Evolutionary conservation across 768 basidiomycete species (phyloP), one percentile per base, ranked within the genome.

Genomic region (Lentinula sp.): DNA sequence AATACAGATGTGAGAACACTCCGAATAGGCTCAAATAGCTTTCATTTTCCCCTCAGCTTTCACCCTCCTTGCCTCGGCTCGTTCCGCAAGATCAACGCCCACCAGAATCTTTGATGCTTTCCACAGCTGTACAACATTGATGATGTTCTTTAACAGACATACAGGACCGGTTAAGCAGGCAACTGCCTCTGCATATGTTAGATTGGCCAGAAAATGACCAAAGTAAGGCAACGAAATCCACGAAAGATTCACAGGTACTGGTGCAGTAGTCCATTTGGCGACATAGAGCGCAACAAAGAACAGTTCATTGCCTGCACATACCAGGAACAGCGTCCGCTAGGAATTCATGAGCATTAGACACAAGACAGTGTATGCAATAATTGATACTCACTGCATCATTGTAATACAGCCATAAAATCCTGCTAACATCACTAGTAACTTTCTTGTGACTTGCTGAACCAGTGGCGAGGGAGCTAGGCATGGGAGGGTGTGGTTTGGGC

Each of bases 61-160:
- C 60, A 72, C 79, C 60, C 81, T 76, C 60, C 87, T 76, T 18
- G 82, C 88, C 60, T 82, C 80, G 42, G 86, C 86, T 65, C 95
- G 78, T 73, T 95, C 93, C 48, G 91, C 91, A 51, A 97, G 76
- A 69, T 97, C 95, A 10, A 97, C 91, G 0, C 95, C 94, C 13
- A 97, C 95, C 15, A 97, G 81, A 59, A 94, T 93, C 75, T 94
- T 94, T 39, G 91, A 89, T 31, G 97, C 96, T 72, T 99, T 99
- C 95, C 95, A 98, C 61, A 98, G 84, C 73, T 99, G 97, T 6
- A 99, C 95, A 37, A 91, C 73, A 71, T 98, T 97, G 78, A 99
- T 93, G 60, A 95, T 68, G 71, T 98, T 97, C 79, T 98, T 99
- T 64, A 79, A 69, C 15, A 84, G 65, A 70, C 87, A 96, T 51